Evolutionary conservation across 2,329 filamentous ascomycete genomes (phyloP).

Genomic region (Pyrenophora tritici-repentis): DNA sequence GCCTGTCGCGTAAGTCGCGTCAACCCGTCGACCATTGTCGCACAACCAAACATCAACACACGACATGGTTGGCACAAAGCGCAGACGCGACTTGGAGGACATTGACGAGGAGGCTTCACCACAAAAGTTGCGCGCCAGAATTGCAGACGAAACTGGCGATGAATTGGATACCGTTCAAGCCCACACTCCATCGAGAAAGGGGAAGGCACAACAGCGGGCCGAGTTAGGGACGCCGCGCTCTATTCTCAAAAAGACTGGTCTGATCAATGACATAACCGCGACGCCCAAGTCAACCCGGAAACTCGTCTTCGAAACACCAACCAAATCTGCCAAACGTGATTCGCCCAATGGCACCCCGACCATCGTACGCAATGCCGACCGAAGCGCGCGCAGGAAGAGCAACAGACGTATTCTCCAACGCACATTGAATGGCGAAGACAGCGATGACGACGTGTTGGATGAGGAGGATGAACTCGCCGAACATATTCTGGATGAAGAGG

Average conservation of each 20-base stretch:
- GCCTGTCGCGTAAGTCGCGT: conserved; percentile 32
- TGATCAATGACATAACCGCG: conserved; percentile 26
- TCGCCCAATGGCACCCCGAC: conserved; percentile 61
- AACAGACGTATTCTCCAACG: conserved; percentile 75
- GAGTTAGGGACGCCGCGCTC: conserved; percentile 41
- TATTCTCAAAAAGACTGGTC: conserved; percentile 40
- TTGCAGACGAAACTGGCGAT: conserved; percentile 17
- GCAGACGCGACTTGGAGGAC: conserved; percentile 31
- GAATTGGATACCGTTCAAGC: conserved; percentile 30
- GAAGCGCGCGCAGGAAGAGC: conserved; percentile 86
- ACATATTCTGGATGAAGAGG: conserved; percentile 68
- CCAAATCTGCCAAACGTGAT: conserved; percentile 44
- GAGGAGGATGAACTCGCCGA: conserved; percentile 70
- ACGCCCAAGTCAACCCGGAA: conserved; percentile 54
- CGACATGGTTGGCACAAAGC: conserved; percentile 41
- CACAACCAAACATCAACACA: conserved; percentile 9
- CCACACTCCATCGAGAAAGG: conserved; percentile 40
- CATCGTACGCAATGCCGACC: conserved; percentile 73
- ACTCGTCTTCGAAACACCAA: conserved; percentile 54
- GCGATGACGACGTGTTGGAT: conserved; percentile 69
- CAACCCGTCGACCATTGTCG: conserved; percentile 4
- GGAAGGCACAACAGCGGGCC: conserved; percentile 23
- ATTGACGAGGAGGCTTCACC: conserved; percentile 29
- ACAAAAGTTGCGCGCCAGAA: conserved; percentile 33
- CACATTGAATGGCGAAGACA: conserved; percentile 65